Percentiles rank a stretch among this genome's conserved stretches.
Evolutionary conservation across 1,284 basidiomycete genomes (phyloP).

Genomic region (Tranzscheliella williamsii): DNA sequence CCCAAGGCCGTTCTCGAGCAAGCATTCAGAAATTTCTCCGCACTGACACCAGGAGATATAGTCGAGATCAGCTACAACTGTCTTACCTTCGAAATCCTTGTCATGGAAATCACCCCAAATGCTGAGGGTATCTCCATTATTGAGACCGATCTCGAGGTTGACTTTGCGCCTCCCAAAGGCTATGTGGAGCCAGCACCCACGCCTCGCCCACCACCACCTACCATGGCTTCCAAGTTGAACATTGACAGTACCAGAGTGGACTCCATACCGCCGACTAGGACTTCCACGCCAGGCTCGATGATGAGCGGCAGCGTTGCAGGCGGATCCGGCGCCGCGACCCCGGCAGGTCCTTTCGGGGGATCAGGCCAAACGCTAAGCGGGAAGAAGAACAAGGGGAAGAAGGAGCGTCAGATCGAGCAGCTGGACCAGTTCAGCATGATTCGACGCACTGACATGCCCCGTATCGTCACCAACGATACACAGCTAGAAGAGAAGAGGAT

Average conservation of each 20-base stretch:
- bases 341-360: constrained; percentile 48
- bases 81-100: constrained; percentile 89
- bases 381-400: constrained; percentile 57
- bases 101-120: constrained; percentile 85
- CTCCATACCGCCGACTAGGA: constrained; percentile 57
- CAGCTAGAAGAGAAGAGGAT: constrained; percentile 75
- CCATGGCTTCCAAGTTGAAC: constrained; percentile 96
- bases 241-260: constrained; percentile 69
- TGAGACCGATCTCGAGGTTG: constrained; percentile 90
- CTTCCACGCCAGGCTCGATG: constrained; percentile 55
- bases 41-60: constrained; percentile 63
- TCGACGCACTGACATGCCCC: constrained; percentile 66
- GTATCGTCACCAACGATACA: constrained; percentile 80
- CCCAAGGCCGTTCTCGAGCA: constrained; percentile 96
- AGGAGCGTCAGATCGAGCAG: constrained; percentile 55
- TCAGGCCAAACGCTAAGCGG: constrained; percentile 56
- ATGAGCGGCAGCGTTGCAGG: constrained; percentile 24
- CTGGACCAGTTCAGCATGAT: constrained; percentile 54
- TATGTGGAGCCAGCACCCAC: constrained; percentile 87
- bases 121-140: constrained; percentile 82
- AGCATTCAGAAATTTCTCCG: constrained; percentile 89
- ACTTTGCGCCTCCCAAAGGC: constrained; percentile 68
- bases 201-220: constrained; percentile 74
- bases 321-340: constrained; percentile 15
- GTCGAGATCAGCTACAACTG: constrained; percentile 66